These are phyloP conservation scores for Theobroma grandiflorum DNA, from an alignment of 441 rosid species.

Conservation along the genomic window DNA sequence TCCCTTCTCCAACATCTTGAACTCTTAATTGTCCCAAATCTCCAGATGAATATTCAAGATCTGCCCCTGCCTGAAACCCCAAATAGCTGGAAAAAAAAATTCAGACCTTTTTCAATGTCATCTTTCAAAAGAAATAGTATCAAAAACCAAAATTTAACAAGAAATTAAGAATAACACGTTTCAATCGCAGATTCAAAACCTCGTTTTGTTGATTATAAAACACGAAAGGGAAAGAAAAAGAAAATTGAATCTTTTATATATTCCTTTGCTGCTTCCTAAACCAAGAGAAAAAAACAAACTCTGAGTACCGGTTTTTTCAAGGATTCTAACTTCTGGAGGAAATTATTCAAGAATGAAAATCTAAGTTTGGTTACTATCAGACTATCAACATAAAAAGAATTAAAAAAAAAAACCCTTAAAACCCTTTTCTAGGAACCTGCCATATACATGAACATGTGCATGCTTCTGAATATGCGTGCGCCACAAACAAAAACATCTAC, in stretches of 20 bases:
- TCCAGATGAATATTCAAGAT: conserved; percentile 48
- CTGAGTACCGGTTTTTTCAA: not conserved
- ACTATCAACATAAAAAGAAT: not conserved
- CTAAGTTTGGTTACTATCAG: not conserved
- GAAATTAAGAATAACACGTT: not conserved
- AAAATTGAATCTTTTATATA: not conserved
- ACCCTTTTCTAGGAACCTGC: not conserved
- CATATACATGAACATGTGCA: not conserved
- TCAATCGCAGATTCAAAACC: not conserved
- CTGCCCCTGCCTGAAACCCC: conserved; percentile 59
- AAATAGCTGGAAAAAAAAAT: conserved; percentile 57
- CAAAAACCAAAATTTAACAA: not conserved
- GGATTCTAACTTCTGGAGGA: not conserved
- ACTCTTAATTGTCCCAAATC: conserved; percentile 58
- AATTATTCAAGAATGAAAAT: conserved; percentile 9
- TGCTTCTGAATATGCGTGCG: not conserved
- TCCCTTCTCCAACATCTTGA: conserved; percentile 93
- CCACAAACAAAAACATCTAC: conserved; percentile 3
- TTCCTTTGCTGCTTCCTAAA: not conserved
- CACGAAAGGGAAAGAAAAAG: not conserved
- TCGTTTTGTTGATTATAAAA: not conserved
- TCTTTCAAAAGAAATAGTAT: conserved; percentile 1
- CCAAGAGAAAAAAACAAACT: not conserved
- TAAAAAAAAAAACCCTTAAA: not conserved
- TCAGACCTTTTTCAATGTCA: not conserved